Percentiles rank a stretch among this genome's conserved stretches.
Conservation (phyloP, 768 basidiomycete species). For the Trametes maxima region DNA sequence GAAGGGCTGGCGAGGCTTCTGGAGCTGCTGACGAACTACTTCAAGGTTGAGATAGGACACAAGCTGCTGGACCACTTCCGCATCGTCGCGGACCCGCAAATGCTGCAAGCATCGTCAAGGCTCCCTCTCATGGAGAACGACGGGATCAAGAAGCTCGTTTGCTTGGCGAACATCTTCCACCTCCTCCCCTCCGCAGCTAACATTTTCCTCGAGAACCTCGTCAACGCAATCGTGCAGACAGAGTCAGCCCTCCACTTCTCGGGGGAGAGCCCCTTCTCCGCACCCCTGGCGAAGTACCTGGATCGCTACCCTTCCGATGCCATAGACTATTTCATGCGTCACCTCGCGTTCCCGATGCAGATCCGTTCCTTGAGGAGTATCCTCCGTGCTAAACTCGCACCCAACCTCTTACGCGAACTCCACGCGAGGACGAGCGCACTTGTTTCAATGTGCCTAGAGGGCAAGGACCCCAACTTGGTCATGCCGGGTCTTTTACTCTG, state of each 20-base stretch:
- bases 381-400: conserved; percentile 76
- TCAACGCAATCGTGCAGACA: conserved; percentile 86
- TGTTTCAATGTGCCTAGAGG: conserved; percentile 52
- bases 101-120: conserved; percentile 77
- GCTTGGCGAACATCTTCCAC: conserved; percentile 97
- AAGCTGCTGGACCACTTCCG: conserved; percentile 97
- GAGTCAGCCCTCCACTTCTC: conserved; percentile 93
- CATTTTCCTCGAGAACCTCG: conserved; percentile 86
- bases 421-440: conserved; percentile 59
- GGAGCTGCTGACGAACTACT: conserved; percentile 95
- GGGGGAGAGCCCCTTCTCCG: conserved; percentile 87
- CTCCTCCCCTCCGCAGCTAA: conserved; percentile 92
- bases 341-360: conserved; percentile 77
- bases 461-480: conserved; percentile 51
- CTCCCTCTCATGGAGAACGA: conserved; percentile 85
- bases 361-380: conserved; percentile 85
- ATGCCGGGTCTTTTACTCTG: conserved; percentile 77
- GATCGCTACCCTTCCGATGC: conserved; percentile 89
- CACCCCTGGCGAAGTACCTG: conserved; percentile 87
- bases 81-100: conserved; percentile 86
- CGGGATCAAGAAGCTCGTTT: conserved; percentile 89
- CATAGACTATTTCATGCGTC: conserved; percentile 79
- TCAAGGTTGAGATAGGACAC: conserved; percentile 98
- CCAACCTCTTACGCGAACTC: conserved; percentile 70
- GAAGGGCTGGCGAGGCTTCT: conserved; percentile 93